Evolutionary conservation across 2,329 filamentous ascomycete genomes (phyloP), one percentile per base, ranked within the genome.

Genomic region (Mollisiaceae sp.): DNA sequence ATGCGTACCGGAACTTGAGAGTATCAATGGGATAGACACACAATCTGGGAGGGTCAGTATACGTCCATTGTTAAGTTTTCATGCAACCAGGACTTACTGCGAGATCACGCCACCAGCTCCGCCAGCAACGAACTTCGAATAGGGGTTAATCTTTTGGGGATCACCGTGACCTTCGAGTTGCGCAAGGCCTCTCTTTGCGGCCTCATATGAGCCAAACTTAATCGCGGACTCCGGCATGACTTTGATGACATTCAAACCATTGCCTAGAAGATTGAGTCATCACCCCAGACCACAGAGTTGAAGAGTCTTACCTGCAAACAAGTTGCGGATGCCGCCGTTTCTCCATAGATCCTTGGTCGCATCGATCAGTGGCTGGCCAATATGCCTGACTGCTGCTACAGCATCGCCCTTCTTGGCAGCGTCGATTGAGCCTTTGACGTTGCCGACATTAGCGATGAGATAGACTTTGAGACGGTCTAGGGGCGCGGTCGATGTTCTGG

Each of bases 191-290:
- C 93, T 89, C 82, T 98, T 99, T 9, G 93, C 91, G 60, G 93
- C 93, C 86, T 99, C 95, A 76, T 97, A 99, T 22, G 94, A 94
- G 66, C 95, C 95, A 77, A 99, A 99, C 79, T 97, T 97, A 76
- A 99, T 97, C 32, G 95, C 94, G 35, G 94, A 97, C 80, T 99
- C 95, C 0, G 95, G 95, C 93, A 98, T 97, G 67, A 99, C 95
- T 79, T 99, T 99, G 75, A 97, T 79, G 2, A 99, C 93, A 73
- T 99, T 99, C 72, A 99, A 82, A 3, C 95, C 95, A 75, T 99
- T 99, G 43, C 95, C 94, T 97, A 72, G 24, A 32, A 11, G 22
- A 63, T 39, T 71, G 54, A 70, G 62, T 67, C 36, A 20, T 55
- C n/a, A 56, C 52, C 59, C 11, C 56, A 35, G 69, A 27, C n/a